Evolutionary conservation across 495 filamentous ascomycete genomes (phyloP), one percentile per base, ranked within the genome.

Genomic region (Penicillium ochrochloron): DNA sequence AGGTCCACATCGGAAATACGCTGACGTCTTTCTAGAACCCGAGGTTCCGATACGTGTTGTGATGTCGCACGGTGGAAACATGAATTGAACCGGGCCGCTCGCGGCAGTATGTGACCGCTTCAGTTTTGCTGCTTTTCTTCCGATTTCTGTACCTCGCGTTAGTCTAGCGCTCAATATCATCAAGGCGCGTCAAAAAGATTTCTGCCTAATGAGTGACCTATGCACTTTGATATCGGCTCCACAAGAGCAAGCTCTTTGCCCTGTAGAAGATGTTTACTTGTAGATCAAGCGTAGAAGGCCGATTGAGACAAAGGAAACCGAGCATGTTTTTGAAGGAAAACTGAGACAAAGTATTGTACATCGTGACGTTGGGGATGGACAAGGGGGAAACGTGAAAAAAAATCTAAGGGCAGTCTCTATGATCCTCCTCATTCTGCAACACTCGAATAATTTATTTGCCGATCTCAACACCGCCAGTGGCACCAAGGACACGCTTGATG

Each of bases 381-480:
- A 73, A 73, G 61, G 61, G 59, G 60, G 66, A 46, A 62, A 65
- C 44, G 39, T 50, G 60, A 71, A 69, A 64, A 64, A 61, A 76
- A 74, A 68, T 78, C 75, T 78, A 76, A 63, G 64, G 71, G 68
- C 70, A 69, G 67, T 74, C 73, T 74, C 69, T 75, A 76, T 75
- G 61, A 76, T 76, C 74, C 73, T 73, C 71, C 70, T 61, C 54
- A 62, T 58, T 46, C 66, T 64, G 67, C 60, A 68, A 51, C 41
- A 56, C 48, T 57, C 61, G 60, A 72, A 54, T 66, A 61, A 57
- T 72, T 53, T 82, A 81, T 76, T 84, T 84, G 64, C 77, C 76
- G 65, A 96, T 93, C 81, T 96, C 92, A 58, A 94, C 89, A 79
- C 91, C 92, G 41, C 89, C 90, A 35, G 82, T 86, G 19, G 89